These are phyloP conservation scores for Suillus clintonianus DNA, from an alignment of 768 basidiomycete genomes.

Conservation along the genomic window DNA sequence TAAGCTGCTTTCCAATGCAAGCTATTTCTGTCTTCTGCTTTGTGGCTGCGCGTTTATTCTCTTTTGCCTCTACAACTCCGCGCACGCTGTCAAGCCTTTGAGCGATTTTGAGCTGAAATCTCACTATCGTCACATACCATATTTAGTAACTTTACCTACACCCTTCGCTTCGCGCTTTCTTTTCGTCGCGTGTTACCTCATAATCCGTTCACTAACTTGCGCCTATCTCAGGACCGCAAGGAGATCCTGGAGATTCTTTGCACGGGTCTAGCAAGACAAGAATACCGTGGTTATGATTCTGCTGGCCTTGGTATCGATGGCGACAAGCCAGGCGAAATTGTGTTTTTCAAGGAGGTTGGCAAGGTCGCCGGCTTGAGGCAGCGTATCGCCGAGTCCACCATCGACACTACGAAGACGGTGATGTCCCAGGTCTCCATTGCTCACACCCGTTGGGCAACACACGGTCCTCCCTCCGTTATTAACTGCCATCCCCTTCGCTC, in stretches of 20 bases:
- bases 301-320: constrained; percentile 92
- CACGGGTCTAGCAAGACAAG: constrained; percentile 89
- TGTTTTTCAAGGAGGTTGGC: constrained; percentile 97
- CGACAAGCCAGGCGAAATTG: constrained; percentile 72
- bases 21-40: neutral
- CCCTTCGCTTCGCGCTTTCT: neutral
- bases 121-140: constrained; percentile 10
- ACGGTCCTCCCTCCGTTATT: constrained; percentile 81
- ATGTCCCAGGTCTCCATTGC: constrained; percentile 94
- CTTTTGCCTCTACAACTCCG: neutral
- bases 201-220: constrained; percentile 11
- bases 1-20: constrained; percentile 36
- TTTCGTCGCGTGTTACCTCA: neutral
- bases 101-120: neutral
- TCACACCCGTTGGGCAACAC: constrained; percentile 99
- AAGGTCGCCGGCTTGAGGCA: constrained; percentile 94
- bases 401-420: constrained; percentile 77
- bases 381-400: constrained; percentile 69
- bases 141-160: constrained; percentile 16
- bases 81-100: neutral
- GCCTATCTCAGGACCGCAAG: constrained; percentile 67
- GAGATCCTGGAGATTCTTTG: constrained; percentile 89
- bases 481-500: constrained; percentile 97
- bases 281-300: constrained; percentile 98
- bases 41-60: neutral